phyloP scores from a whole-genome alignment of 2,329 filamentous ascomycete species.

The Furcasterigmium furcatum region DNA sequence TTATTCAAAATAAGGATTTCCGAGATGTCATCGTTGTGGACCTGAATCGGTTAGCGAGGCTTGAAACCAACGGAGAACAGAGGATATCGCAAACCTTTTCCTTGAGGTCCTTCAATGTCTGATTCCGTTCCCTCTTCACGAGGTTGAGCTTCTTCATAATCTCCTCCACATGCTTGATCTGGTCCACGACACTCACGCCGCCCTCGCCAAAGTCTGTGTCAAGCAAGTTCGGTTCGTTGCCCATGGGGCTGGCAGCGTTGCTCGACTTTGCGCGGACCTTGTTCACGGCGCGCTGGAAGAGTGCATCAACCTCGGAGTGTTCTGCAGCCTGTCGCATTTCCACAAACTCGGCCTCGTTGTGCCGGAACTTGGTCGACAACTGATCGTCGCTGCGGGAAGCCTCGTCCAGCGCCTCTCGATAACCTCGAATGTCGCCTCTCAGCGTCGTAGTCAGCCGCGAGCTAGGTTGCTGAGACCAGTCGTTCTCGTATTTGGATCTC shows the following conservation, averaged over 20 bases:
- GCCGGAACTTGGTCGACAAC: slow-evolving; percentile 76
- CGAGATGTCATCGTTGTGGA: slow-evolving; percentile 94
- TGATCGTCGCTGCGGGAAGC: slow-evolving; percentile 83
- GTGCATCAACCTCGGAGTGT: slow-evolving; percentile 78
- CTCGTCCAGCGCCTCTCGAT: slow-evolving; percentile 85
- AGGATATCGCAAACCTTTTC: slow-evolving; percentile 76
- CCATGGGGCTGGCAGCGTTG: slow-evolving; percentile 57
- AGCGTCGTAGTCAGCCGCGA: slow-evolving; percentile 84
- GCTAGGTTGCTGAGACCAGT: slow-evolving; percentile 98
- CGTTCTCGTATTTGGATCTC: slow-evolving; percentile 91
- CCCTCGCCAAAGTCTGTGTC: slow-evolving; percentile 89
- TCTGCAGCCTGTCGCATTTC: slow-evolving; percentile 92
- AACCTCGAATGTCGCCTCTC: slow-evolving; percentile 81
- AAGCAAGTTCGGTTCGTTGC: slow-evolving; percentile 72
- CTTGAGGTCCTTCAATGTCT: slow-evolving; percentile 94
- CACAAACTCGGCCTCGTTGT: slow-evolving; percentile 85
- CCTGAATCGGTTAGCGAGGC: slow-evolving; percentile 45
- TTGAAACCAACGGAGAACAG: not conserved
- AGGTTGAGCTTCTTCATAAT: slow-evolving; percentile 87
- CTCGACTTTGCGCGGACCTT: slow-evolving; percentile 68
- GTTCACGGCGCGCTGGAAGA: slow-evolving; percentile 84
- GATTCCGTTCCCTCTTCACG: slow-evolving; percentile 85
- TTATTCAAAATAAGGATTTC: slow-evolving; percentile 97
- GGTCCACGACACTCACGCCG: slow-evolving; percentile 77
- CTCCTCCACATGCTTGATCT: slow-evolving; percentile 86